Conservation (phyloP, 2,329 filamentous ascomycete genomes). For the Blastomyces silverae region DNA sequence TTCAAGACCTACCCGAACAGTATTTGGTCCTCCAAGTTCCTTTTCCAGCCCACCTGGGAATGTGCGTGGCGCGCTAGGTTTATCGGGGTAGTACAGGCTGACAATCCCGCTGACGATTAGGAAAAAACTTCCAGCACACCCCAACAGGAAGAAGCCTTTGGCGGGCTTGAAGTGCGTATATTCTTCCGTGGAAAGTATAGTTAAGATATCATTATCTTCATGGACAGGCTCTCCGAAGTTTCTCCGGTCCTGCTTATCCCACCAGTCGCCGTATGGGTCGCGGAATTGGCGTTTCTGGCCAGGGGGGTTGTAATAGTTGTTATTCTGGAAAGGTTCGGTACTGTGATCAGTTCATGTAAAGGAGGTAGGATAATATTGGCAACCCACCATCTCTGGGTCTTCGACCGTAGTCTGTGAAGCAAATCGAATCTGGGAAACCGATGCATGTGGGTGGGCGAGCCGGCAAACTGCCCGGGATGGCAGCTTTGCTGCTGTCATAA, state of each 20-base stretch:
- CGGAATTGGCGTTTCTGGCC: slow-evolving; percentile 80
- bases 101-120: slow-evolving; percentile 62
- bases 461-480: slow-evolving; percentile 29
- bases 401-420: slow-evolving; percentile 37
- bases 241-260: slow-evolving; percentile 93
- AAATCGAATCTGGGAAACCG: slow-evolving; percentile 38
- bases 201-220: slow-evolving; percentile 90
- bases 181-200: slow-evolving; percentile 79
- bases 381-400: slow-evolving; percentile 41
- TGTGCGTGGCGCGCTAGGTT: slow-evolving; percentile 59
- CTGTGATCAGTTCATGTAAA: slow-evolving; percentile 9
- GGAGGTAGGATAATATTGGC: not conserved
- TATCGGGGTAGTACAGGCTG: slow-evolving; percentile 64
- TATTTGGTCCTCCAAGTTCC: slow-evolving; percentile 65
- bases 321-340: slow-evolving; percentile 34
- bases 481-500: slow-evolving; percentile 38
- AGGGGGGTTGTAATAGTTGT: slow-evolving; percentile 45
- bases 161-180: slow-evolving; percentile 76
- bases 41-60: slow-evolving; percentile 63
- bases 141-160: slow-evolving; percentile 63
- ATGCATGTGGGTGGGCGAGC: slow-evolving; percentile 33
- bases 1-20: slow-evolving; percentile 53
- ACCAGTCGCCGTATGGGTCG: slow-evolving; percentile 90
- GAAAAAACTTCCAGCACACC: slow-evolving; percentile 58
- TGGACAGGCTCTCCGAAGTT: slow-evolving; percentile 96